Conservation (phyloP, 495 filamentous ascomycete genomes). For the Penicillium robsamsonii region DNA sequence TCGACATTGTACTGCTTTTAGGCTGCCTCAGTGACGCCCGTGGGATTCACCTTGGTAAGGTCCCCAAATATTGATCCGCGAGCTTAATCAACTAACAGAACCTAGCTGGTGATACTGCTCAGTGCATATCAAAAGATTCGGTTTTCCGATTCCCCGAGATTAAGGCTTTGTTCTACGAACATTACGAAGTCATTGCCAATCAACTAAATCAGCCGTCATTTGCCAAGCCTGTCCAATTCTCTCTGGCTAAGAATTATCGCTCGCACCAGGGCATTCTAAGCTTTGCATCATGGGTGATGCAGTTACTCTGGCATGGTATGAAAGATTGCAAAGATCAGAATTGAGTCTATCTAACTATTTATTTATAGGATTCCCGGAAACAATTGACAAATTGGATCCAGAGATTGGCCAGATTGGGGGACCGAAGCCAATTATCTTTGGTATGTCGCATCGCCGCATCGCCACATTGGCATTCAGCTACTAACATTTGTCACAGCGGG, state of each 20-base stretch:
- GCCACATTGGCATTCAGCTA: not conserved
- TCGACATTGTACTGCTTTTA: conserved; percentile 40
- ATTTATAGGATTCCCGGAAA: conserved; percentile 35
- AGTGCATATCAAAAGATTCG: conserved; percentile 46
- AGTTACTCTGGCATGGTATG: conserved; percentile 21
- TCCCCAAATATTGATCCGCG: too few relatives aligned
- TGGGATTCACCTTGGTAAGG: conserved; percentile 40
- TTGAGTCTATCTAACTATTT: not conserved
- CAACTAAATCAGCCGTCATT: conserved; percentile 18
- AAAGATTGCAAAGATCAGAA: not conserved
- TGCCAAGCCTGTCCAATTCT: conserved; percentile 28
- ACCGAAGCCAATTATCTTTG: conserved; percentile 40
- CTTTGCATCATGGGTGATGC: conserved; percentile 41
- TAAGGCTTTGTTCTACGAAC: conserved; percentile 38
- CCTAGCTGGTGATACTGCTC: conserved; percentile 44
- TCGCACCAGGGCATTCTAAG: conserved; percentile 46
- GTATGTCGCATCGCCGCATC: conserved; percentile 6
- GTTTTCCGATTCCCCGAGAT: conserved; percentile 43
- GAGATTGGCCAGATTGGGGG: conserved; percentile 37
- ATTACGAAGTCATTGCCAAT: conserved; percentile 20
- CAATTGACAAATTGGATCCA: conserved; percentile 41
- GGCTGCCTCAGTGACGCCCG: conserved; percentile 30
- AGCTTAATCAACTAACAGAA: not conserved
- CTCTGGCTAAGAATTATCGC: conserved; percentile 39
- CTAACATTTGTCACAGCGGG: conserved; percentile 21